These are phyloP conservation scores for Suillus tomentosus DNA, from an alignment of 768 basidiomycete species.

Conservation along the genomic window DNA sequence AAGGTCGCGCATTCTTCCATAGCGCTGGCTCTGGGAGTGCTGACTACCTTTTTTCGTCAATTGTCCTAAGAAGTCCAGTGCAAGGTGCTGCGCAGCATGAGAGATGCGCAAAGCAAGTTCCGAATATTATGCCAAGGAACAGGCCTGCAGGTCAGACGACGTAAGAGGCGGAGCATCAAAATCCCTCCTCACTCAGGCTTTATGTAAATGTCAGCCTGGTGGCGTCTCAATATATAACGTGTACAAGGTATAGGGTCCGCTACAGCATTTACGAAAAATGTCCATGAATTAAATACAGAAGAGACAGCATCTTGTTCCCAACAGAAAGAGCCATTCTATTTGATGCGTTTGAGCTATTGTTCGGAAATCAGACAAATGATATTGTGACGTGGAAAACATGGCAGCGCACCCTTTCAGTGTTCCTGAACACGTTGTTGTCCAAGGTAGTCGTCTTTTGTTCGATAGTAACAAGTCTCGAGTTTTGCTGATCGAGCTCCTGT, in stretches of 20 bases:
- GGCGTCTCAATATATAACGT: background rate
- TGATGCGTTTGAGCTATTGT: slow-evolving; percentile 61
- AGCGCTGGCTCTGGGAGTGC: slow-evolving; percentile 4
- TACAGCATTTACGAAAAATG: background rate
- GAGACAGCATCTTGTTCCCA: background rate
- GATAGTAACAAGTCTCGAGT: slow-evolving; percentile 73
- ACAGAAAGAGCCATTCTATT: slow-evolving; percentile 33
- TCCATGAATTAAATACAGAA: slow-evolving; percentile 7
- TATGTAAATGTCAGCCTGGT: background rate
- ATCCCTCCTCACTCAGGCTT: background rate
- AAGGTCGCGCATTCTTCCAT: slow-evolving; percentile 11
- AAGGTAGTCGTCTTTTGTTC: slow-evolving; percentile 75
- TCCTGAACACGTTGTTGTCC: slow-evolving; percentile 75
- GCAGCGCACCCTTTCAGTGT: slow-evolving; percentile 73
- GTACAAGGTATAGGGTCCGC: background rate
- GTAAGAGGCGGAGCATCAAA: slow-evolving; percentile 7
- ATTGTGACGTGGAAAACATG: slow-evolving; percentile 1
- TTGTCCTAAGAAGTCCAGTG: slow-evolving; percentile 3
- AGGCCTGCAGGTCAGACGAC: background rate
- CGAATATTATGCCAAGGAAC: slow-evolving; percentile 5
- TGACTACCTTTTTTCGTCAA: background rate
- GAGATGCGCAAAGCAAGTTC: slow-evolving; percentile 4
- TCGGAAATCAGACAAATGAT: slow-evolving; percentile 16
- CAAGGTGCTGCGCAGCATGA: background rate
- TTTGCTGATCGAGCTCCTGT: slow-evolving; percentile 88